Evolutionary conservation across 768 basidiomycete genomes (phyloP).

Genomic region (Tricholoma sp.): DNA sequence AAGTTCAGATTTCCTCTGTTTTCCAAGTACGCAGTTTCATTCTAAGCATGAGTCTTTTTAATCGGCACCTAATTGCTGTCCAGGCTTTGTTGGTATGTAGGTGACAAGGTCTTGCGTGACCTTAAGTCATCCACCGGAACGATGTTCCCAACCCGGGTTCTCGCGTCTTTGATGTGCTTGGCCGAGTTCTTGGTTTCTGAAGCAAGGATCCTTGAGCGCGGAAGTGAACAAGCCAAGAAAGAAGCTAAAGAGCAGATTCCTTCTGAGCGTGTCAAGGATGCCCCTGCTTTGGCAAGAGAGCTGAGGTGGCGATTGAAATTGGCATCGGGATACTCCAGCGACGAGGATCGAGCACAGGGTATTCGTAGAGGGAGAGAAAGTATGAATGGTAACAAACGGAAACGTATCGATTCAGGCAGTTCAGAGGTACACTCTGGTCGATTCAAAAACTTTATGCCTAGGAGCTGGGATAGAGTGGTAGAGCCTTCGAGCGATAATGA

Average conservation of each 20-base stretch:
- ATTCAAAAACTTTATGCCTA: constrained; percentile 69
- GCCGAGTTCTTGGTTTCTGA: constrained; percentile 80
- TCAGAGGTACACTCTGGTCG: constrained; percentile 16
- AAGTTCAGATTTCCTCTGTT: constrained; percentile 87
- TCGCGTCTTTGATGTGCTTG: constrained; percentile 66
- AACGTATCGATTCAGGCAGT: constrained; percentile 25
- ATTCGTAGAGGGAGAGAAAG: constrained; percentile 18
- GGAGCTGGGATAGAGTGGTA: constrained; percentile 54
- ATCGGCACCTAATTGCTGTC: too few species aligned
- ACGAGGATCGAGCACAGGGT: constrained; percentile 48
- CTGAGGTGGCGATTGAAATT: constrained; percentile 76
- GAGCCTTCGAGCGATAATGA: constrained; percentile 39
- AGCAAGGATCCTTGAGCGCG: constrained; percentile 64
- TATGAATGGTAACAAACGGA: constrained; percentile 35
- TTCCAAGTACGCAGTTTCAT: constrained; percentile 45
- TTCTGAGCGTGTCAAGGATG: constrained; percentile 75
- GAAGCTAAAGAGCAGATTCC: constrained; percentile 82
- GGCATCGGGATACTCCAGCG: constrained; percentile 57
- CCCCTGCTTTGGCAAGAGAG: constrained; percentile 76
- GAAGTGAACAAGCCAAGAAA: constrained; percentile 64
- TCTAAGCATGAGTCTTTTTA: too few species aligned
- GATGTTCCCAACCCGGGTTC: constrained; percentile 44
- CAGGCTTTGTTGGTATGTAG: constrained; percentile 90
- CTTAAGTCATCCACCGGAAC: constrained; percentile 45
- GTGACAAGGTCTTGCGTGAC: constrained; percentile 73